Conservation (phyloP, 768 basidiomycete species). For the Calocera viscosa region DNA sequence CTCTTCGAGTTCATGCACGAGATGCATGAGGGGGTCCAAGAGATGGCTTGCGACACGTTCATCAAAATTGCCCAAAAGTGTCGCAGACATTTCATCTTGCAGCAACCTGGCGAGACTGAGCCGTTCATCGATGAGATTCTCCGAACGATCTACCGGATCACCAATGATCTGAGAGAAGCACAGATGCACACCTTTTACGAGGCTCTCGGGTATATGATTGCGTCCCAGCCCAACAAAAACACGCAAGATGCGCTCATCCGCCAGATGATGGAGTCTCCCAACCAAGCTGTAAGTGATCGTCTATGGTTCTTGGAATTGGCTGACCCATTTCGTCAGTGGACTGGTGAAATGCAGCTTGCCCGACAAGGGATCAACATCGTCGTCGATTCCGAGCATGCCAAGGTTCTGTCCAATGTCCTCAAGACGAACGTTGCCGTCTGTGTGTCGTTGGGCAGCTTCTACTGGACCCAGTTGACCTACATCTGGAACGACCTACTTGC, state of each 20-base stretch:
- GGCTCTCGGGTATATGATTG: conserved; percentile 98
- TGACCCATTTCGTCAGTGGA: conserved; percentile 54
- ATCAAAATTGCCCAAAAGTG: conserved; percentile 99
- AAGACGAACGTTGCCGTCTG: conserved; percentile 99
- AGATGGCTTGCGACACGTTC: conserved; percentile 99
- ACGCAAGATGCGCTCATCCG: conserved; percentile 90
- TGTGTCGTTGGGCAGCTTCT: conserved; percentile 92
- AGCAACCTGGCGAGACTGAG: conserved; percentile 91
- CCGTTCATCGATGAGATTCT: conserved; percentile 98
- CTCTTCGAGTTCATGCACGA: conserved; percentile 99
- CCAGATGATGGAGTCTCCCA: conserved; percentile 94
- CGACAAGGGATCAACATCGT: conserved; percentile 85
- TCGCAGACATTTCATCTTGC: conserved; percentile 94
- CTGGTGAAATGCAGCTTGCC: conserved; percentile 91
- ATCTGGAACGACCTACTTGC: conserved; percentile 98
- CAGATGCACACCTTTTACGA: conserved; percentile 95
- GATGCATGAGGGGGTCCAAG: conserved; percentile 98
- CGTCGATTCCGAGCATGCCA: conserved; percentile 83
- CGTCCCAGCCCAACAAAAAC: conserved; percentile 94
- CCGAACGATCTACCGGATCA: conserved; percentile 80
- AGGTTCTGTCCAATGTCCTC: conserved; percentile 88
- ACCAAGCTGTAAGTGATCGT: conserved; percentile 65
- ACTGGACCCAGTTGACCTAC: conserved; percentile 89
- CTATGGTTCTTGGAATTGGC: background rate
- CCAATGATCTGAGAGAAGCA: conserved; percentile 53